Base-by-base conservation (phyloP, 2,329 filamentous ascomycete species). In the Malbranchea cinnamomea region DNA sequence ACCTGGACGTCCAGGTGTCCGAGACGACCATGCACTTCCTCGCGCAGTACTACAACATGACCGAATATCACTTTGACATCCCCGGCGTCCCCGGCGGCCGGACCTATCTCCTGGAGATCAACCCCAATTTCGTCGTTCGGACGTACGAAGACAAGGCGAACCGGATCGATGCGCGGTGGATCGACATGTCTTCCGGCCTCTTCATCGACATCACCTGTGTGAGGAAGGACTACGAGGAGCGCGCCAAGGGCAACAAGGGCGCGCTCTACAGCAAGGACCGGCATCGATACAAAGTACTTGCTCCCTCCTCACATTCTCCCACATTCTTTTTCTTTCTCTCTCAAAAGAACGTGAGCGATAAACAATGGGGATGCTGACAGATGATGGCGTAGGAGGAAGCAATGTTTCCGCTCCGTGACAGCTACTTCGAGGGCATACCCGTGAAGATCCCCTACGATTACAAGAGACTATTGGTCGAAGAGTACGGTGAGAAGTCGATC, bases 131-230 rank as follows among this genome's bases (percentile, higher is more conserved):
- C 41, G 48, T 48, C 4, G 58, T 63, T 33, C 50, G 54, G 13
- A 55, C 52, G 2, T 57, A 48, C 1, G 30, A 48, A 4, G 70
- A 74, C 39, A 47, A 32, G 8, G 40, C 59, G 28, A 74, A 74
- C 36, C 56, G 65, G 18, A 74, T 74, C 31, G 69, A 74, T 42
- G 68, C 63, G 6, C 56, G 70, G 13, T 74, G 68, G 68, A 70
- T 74, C 36, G 69, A 74, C 41, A 70, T 56, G 12, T 52, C 60
- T 0, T 71, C 63, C 1, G 70, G 70, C 0, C 47, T 74, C 1
- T 74, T 71, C 41, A 71, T 74, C 40, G 70, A 74, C 43, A 70
- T 74, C 36, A 73, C 69, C 0, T 63, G 67, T 4, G 53, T 74
- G 4, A 56, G 67, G 29, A 54, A 54, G 7, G 61, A 69, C 37